Percentiles rank a stretch among this genome's conserved stretches.
Evolutionary conservation across 1,284 basidiomycete genomes (phyloP).

Genomic region (Fomitiporia mediterranea): DNA sequence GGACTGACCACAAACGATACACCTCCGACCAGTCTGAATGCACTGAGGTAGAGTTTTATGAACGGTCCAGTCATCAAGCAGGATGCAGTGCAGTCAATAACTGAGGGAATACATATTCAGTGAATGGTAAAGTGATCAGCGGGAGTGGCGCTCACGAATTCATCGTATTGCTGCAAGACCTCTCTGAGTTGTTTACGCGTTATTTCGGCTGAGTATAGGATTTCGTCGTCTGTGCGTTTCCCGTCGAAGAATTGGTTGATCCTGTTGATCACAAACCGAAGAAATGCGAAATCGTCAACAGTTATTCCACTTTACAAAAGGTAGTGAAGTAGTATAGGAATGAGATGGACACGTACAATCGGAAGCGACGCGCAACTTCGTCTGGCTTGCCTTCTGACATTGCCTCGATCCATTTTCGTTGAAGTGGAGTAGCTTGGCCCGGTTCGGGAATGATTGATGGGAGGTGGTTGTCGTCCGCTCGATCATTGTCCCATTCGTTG

Average conservation of each 20-base stretch:
- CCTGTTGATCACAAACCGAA: slow-evolving; percentile 33
- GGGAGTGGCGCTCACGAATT: slow-evolving; percentile 53
- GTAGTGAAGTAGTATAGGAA: not conserved
- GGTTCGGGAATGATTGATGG: slow-evolving; percentile 78
- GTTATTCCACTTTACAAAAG: not conserved
- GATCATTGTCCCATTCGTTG: slow-evolving; percentile 42
- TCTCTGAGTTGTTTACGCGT: slow-evolving; percentile 71
- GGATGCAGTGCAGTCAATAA: slow-evolving; percentile 19
- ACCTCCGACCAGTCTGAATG: no score
- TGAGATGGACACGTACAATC: slow-evolving; percentile 45
- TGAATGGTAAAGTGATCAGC: not conserved
- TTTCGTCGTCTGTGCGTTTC: slow-evolving; percentile 75
- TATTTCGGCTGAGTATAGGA: slow-evolving; percentile 71
- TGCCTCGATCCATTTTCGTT: slow-evolving; percentile 74
- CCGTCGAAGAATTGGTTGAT: slow-evolving; percentile 83
- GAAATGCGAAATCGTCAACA: not conserved
- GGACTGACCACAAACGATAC: no score
- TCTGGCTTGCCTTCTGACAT: slow-evolving; percentile 80
- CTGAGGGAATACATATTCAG: not conserved
- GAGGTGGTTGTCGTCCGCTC: slow-evolving; percentile 45
- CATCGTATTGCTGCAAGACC: slow-evolving; percentile 73
- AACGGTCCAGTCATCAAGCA: no score
- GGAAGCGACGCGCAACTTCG: slow-evolving; percentile 56
- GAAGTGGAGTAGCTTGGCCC: slow-evolving; percentile 69
- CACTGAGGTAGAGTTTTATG: no score